Conservation (phyloP, 306 rosid species). For the Hylodesmum podocarpum region DNA sequence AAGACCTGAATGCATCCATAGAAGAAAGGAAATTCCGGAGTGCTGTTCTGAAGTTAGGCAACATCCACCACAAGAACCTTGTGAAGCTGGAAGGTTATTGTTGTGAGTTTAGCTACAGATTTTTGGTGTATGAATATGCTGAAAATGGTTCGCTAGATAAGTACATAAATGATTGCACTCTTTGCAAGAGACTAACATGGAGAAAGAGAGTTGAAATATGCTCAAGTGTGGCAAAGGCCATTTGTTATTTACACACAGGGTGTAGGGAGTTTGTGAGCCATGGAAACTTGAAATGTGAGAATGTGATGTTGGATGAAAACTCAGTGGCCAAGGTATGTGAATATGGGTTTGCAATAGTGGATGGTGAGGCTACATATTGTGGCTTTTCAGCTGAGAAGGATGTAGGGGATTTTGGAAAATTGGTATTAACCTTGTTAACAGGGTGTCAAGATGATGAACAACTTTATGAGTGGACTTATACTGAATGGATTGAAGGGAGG, state of each 20-base stretch:
- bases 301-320: constrained; percentile 65
- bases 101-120: constrained; percentile 60
- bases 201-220: constrained; percentile 69
- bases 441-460: constrained; percentile 45
- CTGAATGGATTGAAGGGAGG: constrained; percentile 62
- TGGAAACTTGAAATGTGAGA: constrained; percentile 63
- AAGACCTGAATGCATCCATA: constrained; percentile 47
- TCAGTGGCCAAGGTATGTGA: constrained; percentile 60
- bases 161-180: constrained; percentile 46
- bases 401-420: constrained; percentile 66
- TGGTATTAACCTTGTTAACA: constrained; percentile 55
- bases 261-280: constrained; percentile 82
- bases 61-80: constrained; percentile 74
- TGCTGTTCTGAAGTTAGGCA: constrained; percentile 56
- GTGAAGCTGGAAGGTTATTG: constrained; percentile 82
- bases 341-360: constrained; percentile 56
- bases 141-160: constrained; percentile 63
- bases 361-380: constrained; percentile 37
- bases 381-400: constrained; percentile 64
- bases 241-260: constrained; percentile 70
- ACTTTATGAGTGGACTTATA: constrained; percentile 56
- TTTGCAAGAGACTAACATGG: constrained; percentile 70
- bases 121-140: constrained; percentile 57
- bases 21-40: constrained; percentile 74
- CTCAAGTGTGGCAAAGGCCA: constrained; percentile 65